A percentile compares a stretch with the other conserved stretches of the same genome.
Conservation (phyloP, 106 monocot species). For the Ottelia alismoides region DNA sequence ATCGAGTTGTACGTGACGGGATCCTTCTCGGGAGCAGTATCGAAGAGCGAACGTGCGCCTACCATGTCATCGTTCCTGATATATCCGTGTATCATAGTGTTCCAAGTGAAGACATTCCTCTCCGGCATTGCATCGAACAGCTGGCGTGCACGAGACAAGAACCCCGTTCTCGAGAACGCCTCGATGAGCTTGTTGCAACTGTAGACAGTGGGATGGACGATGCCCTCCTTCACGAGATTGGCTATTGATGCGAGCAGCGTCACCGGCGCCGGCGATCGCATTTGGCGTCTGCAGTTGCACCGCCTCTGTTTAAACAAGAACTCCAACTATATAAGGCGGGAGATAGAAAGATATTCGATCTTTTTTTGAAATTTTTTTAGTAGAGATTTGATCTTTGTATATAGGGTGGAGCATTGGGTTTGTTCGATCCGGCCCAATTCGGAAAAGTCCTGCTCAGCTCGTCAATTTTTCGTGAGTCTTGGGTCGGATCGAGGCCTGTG, state of each 20-base stretch:
- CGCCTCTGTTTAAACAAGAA: too few species aligned
- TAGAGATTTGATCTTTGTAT: too few species aligned
- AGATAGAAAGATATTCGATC: too few species aligned
- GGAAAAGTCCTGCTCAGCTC: too few species aligned
- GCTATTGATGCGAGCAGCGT: constrained; percentile 3
- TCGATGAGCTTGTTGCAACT: constrained; percentile 10
- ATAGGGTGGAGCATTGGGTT: too few species aligned
- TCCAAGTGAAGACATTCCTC: constrained; percentile 13
- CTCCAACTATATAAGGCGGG: too few species aligned
- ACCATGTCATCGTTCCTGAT: constrained; percentile 1
- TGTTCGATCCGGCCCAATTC: too few species aligned
- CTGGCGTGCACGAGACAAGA: neutral
- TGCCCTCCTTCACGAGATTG: constrained; percentile 2
- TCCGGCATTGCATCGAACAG: constrained; percentile 19
- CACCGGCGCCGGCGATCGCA: neutral
- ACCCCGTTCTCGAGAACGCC: neutral
- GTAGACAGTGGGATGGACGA: constrained; percentile 1
- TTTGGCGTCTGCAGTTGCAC: too few species aligned
- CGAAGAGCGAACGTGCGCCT: constrained; percentile 3
- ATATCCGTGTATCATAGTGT: constrained; percentile 9
- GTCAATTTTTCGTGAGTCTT: too few species aligned
- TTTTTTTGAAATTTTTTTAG: too few species aligned
- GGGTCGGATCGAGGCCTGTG: too few species aligned
- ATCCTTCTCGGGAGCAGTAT: constrained; percentile 12
- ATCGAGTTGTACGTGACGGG: constrained; percentile 19